Percentiles rank a stretch among this genome's conserved stretches.
Evolutionary conservation across 805 yeast species (phyloP).

Genomic region (Wickerhamomyces tratensis): DNA sequence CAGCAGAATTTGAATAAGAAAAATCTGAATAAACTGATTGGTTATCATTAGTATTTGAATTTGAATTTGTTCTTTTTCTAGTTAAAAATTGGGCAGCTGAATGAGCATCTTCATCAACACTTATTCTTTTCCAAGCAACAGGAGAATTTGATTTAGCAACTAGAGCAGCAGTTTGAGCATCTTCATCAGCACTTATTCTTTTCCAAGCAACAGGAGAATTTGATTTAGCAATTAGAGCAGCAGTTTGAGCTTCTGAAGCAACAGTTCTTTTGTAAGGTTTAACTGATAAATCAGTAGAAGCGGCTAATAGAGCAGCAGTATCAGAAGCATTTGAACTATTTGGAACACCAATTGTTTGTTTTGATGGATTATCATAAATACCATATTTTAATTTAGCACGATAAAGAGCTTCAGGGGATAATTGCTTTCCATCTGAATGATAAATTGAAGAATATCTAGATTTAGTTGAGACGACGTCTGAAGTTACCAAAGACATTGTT

Average conservation of each 20-base stretch:
- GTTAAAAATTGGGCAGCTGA: slow-evolving; percentile 27
- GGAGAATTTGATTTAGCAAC: slow-evolving; percentile 37
- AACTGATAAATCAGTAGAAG: slow-evolving; percentile 52
- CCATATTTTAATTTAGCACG: slow-evolving; percentile 68
- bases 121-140: slow-evolving; percentile 39
- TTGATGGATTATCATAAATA: slow-evolving; percentile 42
- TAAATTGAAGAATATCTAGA: slow-evolving; percentile 33
- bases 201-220: slow-evolving; percentile 40
- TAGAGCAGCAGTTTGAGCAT: slow-evolving; percentile 40
- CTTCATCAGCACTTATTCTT: slow-evolving; percentile 39
- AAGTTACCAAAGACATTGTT: slow-evolving; percentile 1
- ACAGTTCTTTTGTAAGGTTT: slow-evolving; percentile 53
- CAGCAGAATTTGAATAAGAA: slow-evolving; percentile 21
- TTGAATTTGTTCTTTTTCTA: no score
- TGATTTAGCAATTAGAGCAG: slow-evolving; percentile 43
- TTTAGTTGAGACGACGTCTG: slow-evolving; percentile 3
- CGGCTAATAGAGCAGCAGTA: slow-evolving; percentile 70
- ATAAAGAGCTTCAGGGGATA: slow-evolving; percentile 67
- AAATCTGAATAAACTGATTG: background rate
- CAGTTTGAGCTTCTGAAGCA: slow-evolving; percentile 58
- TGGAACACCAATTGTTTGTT: slow-evolving; percentile 46
- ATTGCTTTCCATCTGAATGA: slow-evolving; percentile 60
- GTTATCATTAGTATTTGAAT: background rate
- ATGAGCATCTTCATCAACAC: slow-evolving; percentile 38
- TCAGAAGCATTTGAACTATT: slow-evolving; percentile 49